Evolutionary conservation across 768 basidiomycete genomes (phyloP).

Genomic region (Suillus decipiens): DNA sequence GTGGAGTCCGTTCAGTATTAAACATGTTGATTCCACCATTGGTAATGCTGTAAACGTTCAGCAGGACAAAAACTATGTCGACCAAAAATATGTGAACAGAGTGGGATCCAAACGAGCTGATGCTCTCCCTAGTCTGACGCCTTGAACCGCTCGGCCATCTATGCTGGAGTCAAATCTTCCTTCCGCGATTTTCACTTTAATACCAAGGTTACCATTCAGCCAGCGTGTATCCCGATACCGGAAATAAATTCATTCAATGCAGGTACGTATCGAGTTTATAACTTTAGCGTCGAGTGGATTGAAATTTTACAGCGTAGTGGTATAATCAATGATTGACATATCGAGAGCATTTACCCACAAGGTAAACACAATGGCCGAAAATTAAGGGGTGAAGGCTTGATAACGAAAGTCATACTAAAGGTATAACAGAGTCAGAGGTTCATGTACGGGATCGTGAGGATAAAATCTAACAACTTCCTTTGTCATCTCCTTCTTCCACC

Average conservation of each 20-base stretch:
- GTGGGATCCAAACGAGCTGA: constrained; percentile 32
- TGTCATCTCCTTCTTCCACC: constrained; percentile 12
- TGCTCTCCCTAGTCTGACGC: constrained; percentile 74
- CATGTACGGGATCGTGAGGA: neutral
- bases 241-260: neutral
- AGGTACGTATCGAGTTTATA: neutral
- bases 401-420: neutral
- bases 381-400: neutral
- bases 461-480: neutral
- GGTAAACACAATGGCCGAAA: neutral
- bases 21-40: neutral
- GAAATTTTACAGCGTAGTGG: neutral
- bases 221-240: neutral
- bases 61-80: too few relatives aligned
- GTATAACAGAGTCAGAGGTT: neutral
- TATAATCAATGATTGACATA: neutral
- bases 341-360: neutral
- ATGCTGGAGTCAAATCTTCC: constrained; percentile 27
- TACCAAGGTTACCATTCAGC: too few relatives aligned
- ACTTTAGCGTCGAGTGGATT: neutral
- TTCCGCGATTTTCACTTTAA: neutral
- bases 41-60: too few relatives aligned
- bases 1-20: neutral
- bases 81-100: constrained; percentile 24
- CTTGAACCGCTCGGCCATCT: constrained; percentile 90